Conservation (phyloP, 768 basidiomycete species). For the Hygrophorus pudorinus region DNA sequence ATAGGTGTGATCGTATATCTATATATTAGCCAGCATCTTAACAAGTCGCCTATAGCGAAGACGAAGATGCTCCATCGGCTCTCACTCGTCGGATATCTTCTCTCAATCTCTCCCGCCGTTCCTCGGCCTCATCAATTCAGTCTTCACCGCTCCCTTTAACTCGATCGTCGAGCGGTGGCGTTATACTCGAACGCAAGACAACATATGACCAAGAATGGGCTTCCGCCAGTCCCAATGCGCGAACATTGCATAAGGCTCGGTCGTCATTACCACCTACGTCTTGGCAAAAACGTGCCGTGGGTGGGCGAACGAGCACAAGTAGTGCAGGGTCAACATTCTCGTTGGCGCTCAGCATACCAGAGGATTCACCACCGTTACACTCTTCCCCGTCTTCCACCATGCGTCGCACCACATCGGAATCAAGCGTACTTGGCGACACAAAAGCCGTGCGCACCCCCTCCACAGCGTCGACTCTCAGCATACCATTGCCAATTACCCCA, state of each 20-base stretch:
- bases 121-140: slow-evolving; percentile 34
- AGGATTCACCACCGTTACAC: neutral
- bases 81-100: slow-evolving; percentile 54
- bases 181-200: too few species aligned
- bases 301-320: slow-evolving; percentile 18
- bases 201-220: too few species aligned
- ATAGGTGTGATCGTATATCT: slow-evolving; percentile 39
- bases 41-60: slow-evolving; percentile 35
- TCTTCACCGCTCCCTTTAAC: slow-evolving; percentile 23
- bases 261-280: slow-evolving; percentile 16
- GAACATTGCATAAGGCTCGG: neutral
- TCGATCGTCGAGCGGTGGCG: slow-evolving; percentile 15
- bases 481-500: slow-evolving; percentile 26
- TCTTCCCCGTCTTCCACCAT: neutral
- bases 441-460: slow-evolving; percentile 20
- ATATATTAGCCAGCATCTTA: neutral
- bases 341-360: slow-evolving; percentile 2
- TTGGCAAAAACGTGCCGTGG: slow-evolving; percentile 12
- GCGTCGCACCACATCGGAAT: too few species aligned
- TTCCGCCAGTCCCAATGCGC: slow-evolving; percentile 3
- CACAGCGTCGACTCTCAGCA: slow-evolving; percentile 25
- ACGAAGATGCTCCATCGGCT: slow-evolving; percentile 62
- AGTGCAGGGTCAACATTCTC: slow-evolving; percentile 18
- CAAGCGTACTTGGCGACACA: slow-evolving; percentile 6
- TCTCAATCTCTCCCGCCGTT: slow-evolving; percentile 38